A percentile compares a stretch with the other conserved stretches of the same genome.
phyloP scores from a whole-genome alignment of 371 early-diverging fungal genomes.

The Dinochytrium kinnereticum region DNA sequence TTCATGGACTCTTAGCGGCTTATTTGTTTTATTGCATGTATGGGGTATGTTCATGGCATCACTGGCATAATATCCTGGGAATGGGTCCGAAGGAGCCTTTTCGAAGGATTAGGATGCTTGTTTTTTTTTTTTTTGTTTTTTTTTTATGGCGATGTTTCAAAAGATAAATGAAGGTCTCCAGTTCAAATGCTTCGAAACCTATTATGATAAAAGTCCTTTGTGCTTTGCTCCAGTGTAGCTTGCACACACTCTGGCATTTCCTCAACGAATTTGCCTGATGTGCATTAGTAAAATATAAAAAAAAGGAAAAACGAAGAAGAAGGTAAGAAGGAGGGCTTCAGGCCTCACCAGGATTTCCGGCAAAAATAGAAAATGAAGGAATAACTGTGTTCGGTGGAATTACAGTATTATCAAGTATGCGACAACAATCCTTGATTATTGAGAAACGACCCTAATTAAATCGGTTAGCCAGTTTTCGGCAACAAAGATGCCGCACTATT shows the following conservation, averaged over 20 bases:
- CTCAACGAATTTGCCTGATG: conserved; percentile 66
- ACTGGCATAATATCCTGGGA: no score
- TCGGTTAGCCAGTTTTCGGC: conserved; percentile 5
- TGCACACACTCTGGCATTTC: conserved; percentile 87
- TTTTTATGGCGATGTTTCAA: no score
- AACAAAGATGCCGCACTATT: conserved; percentile 67
- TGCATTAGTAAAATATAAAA: no score
- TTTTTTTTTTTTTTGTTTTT: no score
- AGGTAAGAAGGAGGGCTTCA: background rate
- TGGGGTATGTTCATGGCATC: no score
- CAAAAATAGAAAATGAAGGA: conserved; percentile 86
- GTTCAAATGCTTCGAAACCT: background rate
- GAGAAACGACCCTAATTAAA: conserved; percentile 83
- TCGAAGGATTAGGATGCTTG: background rate
- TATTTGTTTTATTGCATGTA: no score
- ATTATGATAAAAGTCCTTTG: conserved; percentile 40
- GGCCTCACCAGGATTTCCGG: conserved; percentile 75
- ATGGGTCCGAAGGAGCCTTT: no score
- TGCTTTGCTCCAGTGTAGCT: conserved; percentile 57
- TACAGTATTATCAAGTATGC: conserved; percentile 89
- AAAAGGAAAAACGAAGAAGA: conserved; percentile 14
- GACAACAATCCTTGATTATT: conserved; percentile 91
- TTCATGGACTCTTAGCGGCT: no score
- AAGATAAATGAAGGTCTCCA: background rate
- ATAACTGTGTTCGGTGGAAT: conserved; percentile 91